phyloP scores from a whole-genome alignment of 495 filamentous ascomycete species.

The Aspergillus mulundensis region DNA sequence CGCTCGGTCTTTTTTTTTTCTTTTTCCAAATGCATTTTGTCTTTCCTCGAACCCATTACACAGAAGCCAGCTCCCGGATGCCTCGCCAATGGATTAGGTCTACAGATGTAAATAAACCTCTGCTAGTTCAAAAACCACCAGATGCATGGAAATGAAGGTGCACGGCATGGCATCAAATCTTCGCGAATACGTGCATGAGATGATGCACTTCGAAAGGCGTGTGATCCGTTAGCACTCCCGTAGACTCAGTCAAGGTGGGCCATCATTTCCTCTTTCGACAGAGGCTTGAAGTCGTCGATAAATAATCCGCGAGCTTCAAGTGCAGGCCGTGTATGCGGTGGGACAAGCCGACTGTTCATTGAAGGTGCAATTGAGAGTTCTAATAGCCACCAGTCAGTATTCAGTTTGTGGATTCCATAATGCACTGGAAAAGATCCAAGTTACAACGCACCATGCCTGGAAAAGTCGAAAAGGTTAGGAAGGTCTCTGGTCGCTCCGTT shows the following conservation, averaged over 20 bases:
- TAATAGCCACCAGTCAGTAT: constrained; percentile 30
- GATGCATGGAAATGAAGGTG: constrained; percentile 33
- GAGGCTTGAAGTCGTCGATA: constrained; percentile 87
- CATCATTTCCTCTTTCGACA: constrained; percentile 93
- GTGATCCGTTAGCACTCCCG: constrained; percentile 38
- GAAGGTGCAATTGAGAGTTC: constrained; percentile 92
- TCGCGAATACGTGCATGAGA: constrained; percentile 27
- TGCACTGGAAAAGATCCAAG: not conserved
- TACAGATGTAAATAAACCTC: constrained; percentile 19
- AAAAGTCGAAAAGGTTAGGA: constrained; percentile 88
- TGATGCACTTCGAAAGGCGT: constrained; percentile 31
- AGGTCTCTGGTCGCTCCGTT: constrained; percentile 73
- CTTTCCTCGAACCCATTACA: constrained; percentile 20
- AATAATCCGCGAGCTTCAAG: constrained; percentile 78
- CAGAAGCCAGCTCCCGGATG: constrained; percentile 29
- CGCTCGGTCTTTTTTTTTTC: constrained; percentile 5
- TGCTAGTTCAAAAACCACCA: constrained; percentile 31
- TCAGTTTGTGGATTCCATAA: not conserved
- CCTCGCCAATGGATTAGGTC: constrained; percentile 21
- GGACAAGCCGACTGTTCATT: constrained; percentile 83
- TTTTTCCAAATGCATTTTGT: constrained; percentile 17
- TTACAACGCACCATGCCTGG: constrained; percentile 72
- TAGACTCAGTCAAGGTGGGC: constrained; percentile 85
- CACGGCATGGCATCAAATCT: constrained; percentile 32
- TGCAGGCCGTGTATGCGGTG: constrained; percentile 69